These are phyloP conservation scores for Lasiosphaeria ovina DNA, from an alignment of 495 filamentous ascomycete genomes.

Conservation along the genomic window DNA sequence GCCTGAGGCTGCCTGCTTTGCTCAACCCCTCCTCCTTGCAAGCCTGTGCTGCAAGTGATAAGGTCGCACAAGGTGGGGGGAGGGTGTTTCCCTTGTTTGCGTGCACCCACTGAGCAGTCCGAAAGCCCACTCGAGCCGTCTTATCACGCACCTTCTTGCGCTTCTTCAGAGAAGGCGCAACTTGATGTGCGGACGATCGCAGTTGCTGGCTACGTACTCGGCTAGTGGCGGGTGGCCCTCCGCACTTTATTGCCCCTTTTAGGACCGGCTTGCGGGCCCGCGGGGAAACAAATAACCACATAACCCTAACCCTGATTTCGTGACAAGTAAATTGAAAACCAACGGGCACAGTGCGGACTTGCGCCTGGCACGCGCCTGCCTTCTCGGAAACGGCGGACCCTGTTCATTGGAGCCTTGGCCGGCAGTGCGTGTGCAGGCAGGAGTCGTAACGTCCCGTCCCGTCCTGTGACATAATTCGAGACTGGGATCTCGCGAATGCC, in stretches of 20 bases:
- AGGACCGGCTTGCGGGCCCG: neutral
- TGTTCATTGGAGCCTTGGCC: too few species aligned
- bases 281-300: neutral
- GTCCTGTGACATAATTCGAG: neutral
- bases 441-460: neutral
- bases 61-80: constrained; percentile 18
- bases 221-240: neutral
- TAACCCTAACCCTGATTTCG: neutral
- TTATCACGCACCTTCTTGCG: constrained; percentile 3
- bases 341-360: neutral
- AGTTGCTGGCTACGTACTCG: neutral
- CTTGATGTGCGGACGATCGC: neutral
- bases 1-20: neutral
- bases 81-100: neutral
- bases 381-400: too few species aligned
- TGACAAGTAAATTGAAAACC: neutral
- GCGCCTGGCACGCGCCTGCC: neutral
- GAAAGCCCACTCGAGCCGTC: neutral
- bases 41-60: neutral
- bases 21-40: constrained; percentile 20
- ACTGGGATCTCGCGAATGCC: neutral
- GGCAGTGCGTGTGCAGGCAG: neutral
- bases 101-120: too few species aligned
- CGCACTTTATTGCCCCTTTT: constrained; percentile 4
- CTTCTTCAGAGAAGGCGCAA: neutral